phyloP scores from a whole-genome alignment of 768 basidiomycete genomes.

The Artomyces pyxidatus region DNA sequence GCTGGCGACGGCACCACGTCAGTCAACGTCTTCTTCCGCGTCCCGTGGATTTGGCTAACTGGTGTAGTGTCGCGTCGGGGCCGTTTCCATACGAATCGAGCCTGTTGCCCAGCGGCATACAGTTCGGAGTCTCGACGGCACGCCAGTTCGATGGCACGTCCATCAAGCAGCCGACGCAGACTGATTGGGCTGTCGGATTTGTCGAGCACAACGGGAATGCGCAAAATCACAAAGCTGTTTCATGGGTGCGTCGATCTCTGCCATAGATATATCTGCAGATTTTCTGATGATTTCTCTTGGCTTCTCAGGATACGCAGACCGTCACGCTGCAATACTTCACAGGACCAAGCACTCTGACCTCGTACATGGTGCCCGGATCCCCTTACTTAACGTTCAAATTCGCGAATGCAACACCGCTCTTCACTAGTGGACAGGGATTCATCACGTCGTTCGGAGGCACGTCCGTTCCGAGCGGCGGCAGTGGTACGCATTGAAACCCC shows the following conservation, averaged over 20 bases:
- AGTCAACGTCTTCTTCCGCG: conserved; percentile 4
- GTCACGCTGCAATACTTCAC: conserved; percentile 30
- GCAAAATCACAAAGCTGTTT: conserved; percentile 26
- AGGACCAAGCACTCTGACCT: conserved; percentile 24
- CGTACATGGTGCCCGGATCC: conserved; percentile 26
- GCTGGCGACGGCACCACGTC: conserved; percentile 21
- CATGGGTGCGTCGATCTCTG: conserved; percentile 20
- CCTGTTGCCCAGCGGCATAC: conserved; percentile 20
- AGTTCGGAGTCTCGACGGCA: conserved; percentile 25
- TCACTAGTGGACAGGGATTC: conserved; percentile 24
- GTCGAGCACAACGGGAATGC: conserved; percentile 24
- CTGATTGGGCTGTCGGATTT: conserved; percentile 27
- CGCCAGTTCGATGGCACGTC: conserved; percentile 27
- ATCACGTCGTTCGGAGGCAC: conserved; percentile 25
- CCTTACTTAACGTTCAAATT: conserved; percentile 28
- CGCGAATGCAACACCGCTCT: conserved; percentile 23
- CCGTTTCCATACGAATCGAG: conserved; percentile 28
- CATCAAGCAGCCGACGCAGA: conserved; percentile 25
- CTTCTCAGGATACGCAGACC: conserved; percentile 24
- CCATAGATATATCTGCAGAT: not conserved
- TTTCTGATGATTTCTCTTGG: not conserved
- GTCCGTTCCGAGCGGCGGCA: conserved; percentile 16
- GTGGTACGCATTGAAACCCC: conserved; percentile 10
- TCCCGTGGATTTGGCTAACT: not conserved
- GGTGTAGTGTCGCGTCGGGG: conserved; percentile 22